A percentile compares a stretch with the other conserved stretches of the same genome.
These are phyloP conservation scores for Mimosa pudica DNA, from an alignment of 306 rosid species.

Conservation along the genomic window DNA sequence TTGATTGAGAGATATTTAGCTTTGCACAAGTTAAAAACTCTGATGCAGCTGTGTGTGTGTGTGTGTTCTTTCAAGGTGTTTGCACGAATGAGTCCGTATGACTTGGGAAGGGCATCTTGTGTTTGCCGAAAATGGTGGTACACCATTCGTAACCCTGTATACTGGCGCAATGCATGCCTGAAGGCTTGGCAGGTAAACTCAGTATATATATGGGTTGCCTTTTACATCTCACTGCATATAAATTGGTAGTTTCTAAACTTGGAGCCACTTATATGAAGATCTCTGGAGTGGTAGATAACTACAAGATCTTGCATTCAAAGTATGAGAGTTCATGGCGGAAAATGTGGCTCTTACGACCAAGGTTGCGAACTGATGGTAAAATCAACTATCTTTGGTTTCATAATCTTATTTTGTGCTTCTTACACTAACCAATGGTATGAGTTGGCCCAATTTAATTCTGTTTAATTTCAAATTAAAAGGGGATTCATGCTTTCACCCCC, in stretches of 20 bases:
- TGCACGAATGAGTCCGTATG: conserved; percentile 80
- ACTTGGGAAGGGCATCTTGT: conserved; percentile 85
- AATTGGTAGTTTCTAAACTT: conserved; percentile 34
- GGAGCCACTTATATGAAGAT: conserved; percentile 51
- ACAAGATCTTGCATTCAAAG: conserved; percentile 70
- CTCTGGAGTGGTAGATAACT: conserved; percentile 76
- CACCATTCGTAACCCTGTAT: conserved; percentile 85
- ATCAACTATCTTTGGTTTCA: conserved; percentile 13
- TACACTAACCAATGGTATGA: not conserved
- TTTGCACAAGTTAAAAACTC: conserved; percentile 7
- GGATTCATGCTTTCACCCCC: not conserved
- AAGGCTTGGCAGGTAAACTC: conserved; percentile 97
- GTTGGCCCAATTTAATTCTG: conserved; percentile 12
- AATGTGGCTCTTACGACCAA: conserved; percentile 94
- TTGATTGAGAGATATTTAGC: conserved; percentile 11
- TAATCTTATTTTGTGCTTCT: conserved; percentile 16
- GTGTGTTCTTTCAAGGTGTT: conserved; percentile 53
- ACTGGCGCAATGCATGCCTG: conserved; percentile 92
- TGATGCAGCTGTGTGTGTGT: not conserved
- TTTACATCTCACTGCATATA: conserved; percentile 26
- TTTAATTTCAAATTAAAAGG: conserved; percentile 4
- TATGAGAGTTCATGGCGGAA: conserved; percentile 88
- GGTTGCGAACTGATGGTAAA: conserved; percentile 91
- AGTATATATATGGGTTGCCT: conserved; percentile 27
- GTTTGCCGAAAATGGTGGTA: conserved; percentile 97